Percentiles rank a stretch among this genome's conserved stretches.
These are phyloP conservation scores for Candida vaughaniae DNA, from an alignment of 805 yeast genomes.

Conservation along the genomic window DNA sequence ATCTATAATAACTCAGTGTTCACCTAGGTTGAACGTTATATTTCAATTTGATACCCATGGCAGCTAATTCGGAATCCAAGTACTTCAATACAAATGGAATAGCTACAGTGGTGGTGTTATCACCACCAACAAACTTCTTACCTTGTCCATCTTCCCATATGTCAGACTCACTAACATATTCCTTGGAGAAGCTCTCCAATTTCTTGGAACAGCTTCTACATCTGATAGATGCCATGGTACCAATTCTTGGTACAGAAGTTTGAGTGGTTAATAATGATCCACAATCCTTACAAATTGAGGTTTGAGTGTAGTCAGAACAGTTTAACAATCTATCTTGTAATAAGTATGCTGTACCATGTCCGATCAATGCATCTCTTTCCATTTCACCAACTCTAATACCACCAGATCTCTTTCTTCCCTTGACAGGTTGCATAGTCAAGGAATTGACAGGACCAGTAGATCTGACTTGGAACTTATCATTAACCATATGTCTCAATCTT, in stretches of 20 bases:
- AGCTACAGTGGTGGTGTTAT: slow-evolving; percentile 90
- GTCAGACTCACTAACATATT: slow-evolving; percentile 62
- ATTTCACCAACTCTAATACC: slow-evolving; percentile 99
- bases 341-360: slow-evolving; percentile 95
- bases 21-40: slow-evolving; percentile 72
- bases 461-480: slow-evolving; percentile 98
- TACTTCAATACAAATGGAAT: slow-evolving; percentile 95
- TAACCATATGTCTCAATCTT: slow-evolving; percentile 98
- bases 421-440: slow-evolving; percentile 98
- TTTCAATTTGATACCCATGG: slow-evolving; percentile 95
- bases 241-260: slow-evolving; percentile 86
- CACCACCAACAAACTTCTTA: slow-evolving; percentile 86
- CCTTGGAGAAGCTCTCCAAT: slow-evolving; percentile 54
- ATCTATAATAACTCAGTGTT: no score
- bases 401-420: slow-evolving; percentile 97
- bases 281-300: slow-evolving; percentile 86
- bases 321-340: slow-evolving; percentile 92
- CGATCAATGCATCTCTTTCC: slow-evolving; percentile 99
- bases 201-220: slow-evolving; percentile 89
- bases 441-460: slow-evolving; percentile 98
- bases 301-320: slow-evolving; percentile 93
- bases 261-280: slow-evolving; percentile 91
- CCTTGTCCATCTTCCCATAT: slow-evolving; percentile 99
- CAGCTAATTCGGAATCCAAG: slow-evolving; percentile 90
- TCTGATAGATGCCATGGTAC: slow-evolving; percentile 70